Evolutionary conservation across 495 filamentous ascomycete species (phyloP), one percentile per base, ranked within the genome.

Genomic region (Penicillium arizonense): DNA sequence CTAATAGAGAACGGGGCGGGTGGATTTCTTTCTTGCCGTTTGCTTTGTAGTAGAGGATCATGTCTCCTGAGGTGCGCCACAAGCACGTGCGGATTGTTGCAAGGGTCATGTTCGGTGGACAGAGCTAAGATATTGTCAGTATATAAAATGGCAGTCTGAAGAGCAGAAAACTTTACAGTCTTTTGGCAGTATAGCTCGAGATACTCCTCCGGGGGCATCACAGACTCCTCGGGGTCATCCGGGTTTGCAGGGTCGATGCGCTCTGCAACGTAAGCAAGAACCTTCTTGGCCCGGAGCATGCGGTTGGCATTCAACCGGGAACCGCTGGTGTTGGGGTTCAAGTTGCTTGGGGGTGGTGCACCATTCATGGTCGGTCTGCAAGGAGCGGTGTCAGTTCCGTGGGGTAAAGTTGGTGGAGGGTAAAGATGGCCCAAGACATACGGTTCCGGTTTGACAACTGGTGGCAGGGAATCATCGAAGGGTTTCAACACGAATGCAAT

Each of bases 241-340:
- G 74, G 66, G 45, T 74, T 64, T 5, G 67, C 66, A 1, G 85
- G 80, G 64, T 96, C 92, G 47, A 98, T 92, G 44, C 90, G 80
- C 67, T 98, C 94, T 2, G 91, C 87, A 6, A 97, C 85, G 59
- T 98, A 98, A 1, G 83, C 85, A 33, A 96, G 70, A n/a, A 98
- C 90, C 76, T 97, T 98, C 74, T 90, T 93, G 3, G 92, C 88
- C 39, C 94, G 82, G 26, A 98, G 79, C 95, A 98, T 97, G 26
- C 94, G 80, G 63, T 97, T 98, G 26, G 94, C 94, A 65, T 97
- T 98, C 51, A 98, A 79, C 26, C 94, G 84, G 44, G 90, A 88
- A 57, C 90, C 94, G 33, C 86, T 84, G 59, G 57, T 62, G 36
- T 62, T 67, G 46, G 38, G 44, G 43, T 52, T 66, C 18, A 12